Conservation (phyloP, 306 rosid species). For the Notholithocarpus densiflorus region DNA sequence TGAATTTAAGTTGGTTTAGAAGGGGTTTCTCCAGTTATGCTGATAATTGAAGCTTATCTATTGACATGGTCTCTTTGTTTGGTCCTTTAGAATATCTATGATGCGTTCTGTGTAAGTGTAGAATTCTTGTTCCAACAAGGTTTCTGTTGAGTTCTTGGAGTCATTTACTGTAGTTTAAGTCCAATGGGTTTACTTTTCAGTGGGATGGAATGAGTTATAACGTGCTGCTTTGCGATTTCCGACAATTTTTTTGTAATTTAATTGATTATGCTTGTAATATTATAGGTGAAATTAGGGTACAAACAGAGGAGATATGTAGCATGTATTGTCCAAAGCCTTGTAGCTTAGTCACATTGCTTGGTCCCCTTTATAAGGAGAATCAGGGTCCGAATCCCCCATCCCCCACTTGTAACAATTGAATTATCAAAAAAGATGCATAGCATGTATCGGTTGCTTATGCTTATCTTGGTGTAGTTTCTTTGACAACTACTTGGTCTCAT, state of each 20-base stretch:
- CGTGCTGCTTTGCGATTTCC: neutral
- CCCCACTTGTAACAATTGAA: too few relatives aligned
- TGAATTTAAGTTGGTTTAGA: slow-evolving; percentile 21
- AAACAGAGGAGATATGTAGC: neutral
- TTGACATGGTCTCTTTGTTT: slow-evolving; percentile 4
- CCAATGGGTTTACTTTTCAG: neutral
- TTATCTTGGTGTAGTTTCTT: neutral
- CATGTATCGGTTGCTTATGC: neutral
- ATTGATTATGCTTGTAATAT: neutral
- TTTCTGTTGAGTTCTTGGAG: slow-evolving; percentile 7
- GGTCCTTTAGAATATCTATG: slow-evolving; percentile 3
- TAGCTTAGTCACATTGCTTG: too few relatives aligned
- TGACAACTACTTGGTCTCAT: neutral
- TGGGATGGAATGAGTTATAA: neutral
- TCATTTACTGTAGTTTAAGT: neutral
- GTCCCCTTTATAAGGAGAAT: too few relatives aligned
- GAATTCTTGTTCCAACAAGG: slow-evolving; percentile 2
- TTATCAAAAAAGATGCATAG: neutral
- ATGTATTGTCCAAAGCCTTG: neutral
- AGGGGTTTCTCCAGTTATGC: slow-evolving; percentile 9
- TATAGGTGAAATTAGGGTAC: neutral
- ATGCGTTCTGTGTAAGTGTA: slow-evolving; percentile 1
- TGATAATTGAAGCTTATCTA: slow-evolving; percentile 7
- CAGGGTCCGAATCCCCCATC: too few relatives aligned
- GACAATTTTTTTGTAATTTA: neutral